Percentiles rank a stretch among this genome's conserved stretches.
Conservation (phyloP, 2,329 filamentous ascomycete species). For the Beauveria brongniartii region DNA sequence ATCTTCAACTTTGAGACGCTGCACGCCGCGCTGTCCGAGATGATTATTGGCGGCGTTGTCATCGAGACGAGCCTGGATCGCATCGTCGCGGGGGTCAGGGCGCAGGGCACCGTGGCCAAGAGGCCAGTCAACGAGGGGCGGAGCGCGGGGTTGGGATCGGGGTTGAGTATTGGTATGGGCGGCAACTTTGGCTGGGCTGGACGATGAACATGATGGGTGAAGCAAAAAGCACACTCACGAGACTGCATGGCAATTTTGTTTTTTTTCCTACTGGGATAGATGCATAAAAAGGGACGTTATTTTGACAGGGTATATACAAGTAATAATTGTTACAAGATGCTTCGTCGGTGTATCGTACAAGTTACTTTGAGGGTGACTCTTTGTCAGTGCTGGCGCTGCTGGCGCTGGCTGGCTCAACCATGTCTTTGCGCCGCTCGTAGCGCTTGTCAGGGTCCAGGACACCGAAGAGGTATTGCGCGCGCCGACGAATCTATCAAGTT, state of each 20-base stretch:
- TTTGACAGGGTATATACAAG: slow-evolving; percentile 10
- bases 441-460: slow-evolving; percentile 33
- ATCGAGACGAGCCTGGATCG: slow-evolving; percentile 85
- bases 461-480: slow-evolving; percentile 32
- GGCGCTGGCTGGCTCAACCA: slow-evolving; percentile 21
- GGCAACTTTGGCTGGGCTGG: slow-evolving; percentile 49
- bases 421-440: slow-evolving; percentile 32
- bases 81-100: slow-evolving; percentile 76
- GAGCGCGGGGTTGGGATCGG: slow-evolving; percentile 36
- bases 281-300: background rate
- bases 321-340: slow-evolving; percentile 22
- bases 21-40: slow-evolving; percentile 83
- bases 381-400: slow-evolving; percentile 15
- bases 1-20: slow-evolving; percentile 99
- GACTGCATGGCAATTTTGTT: background rate
- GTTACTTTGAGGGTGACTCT: slow-evolving; percentile 20
- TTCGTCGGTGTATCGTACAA: slow-evolving; percentile 19
- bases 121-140: slow-evolving; percentile 66
- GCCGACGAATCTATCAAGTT: slow-evolving; percentile 25
- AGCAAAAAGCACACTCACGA: background rate
- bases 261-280: background rate
- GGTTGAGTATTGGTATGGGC: slow-evolving; percentile 50
- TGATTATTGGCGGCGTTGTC: slow-evolving; percentile 92
- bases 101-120: slow-evolving; percentile 71
- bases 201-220: slow-evolving; percentile 19